phyloP scores from a whole-genome alignment of 805 yeast genomes.

The Candida takata region DNA sequence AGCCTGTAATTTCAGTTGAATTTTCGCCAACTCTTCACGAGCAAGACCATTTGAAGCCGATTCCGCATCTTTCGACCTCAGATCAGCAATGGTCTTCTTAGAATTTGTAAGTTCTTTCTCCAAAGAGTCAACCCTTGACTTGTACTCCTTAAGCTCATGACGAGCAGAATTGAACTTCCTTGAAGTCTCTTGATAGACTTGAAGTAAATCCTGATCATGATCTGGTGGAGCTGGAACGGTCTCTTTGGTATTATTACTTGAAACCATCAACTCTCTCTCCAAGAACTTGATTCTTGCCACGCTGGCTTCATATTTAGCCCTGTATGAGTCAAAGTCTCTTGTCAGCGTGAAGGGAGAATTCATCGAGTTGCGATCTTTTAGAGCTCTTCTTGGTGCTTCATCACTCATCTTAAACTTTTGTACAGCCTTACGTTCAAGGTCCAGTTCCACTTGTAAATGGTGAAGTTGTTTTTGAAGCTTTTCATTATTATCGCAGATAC shows the following conservation, averaged over 20 bases:
- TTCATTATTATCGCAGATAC: constrained; percentile 19
- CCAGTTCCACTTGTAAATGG: constrained; percentile 39
- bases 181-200: constrained; percentile 43
- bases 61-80: constrained; percentile 12
- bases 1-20: constrained; percentile 52
- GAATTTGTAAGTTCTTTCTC: constrained; percentile 35
- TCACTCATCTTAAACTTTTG: constrained; percentile 36
- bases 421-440: constrained; percentile 45
- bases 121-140: constrained; percentile 35
- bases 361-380: constrained; percentile 14
- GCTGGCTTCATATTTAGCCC: constrained; percentile 40
- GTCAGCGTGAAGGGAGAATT: constrained; percentile 20
- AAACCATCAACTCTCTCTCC: constrained; percentile 26
- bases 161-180: constrained; percentile 37
- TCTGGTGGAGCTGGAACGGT: constrained; percentile 3
- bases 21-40: constrained; percentile 34
- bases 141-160: constrained; percentile 35
- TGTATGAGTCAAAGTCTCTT: constrained; percentile 25
- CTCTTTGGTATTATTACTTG: constrained; percentile 7
- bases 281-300: constrained; percentile 36
- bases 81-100: constrained; percentile 16
- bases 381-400: constrained; percentile 32
- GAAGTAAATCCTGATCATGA: constrained; percentile 39
- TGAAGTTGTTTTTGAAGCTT: constrained; percentile 38
- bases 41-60: constrained; percentile 21